phyloP scores from a whole-genome alignment of 2,329 filamentous ascomycete species.

The Xylaria sp. region DNA sequence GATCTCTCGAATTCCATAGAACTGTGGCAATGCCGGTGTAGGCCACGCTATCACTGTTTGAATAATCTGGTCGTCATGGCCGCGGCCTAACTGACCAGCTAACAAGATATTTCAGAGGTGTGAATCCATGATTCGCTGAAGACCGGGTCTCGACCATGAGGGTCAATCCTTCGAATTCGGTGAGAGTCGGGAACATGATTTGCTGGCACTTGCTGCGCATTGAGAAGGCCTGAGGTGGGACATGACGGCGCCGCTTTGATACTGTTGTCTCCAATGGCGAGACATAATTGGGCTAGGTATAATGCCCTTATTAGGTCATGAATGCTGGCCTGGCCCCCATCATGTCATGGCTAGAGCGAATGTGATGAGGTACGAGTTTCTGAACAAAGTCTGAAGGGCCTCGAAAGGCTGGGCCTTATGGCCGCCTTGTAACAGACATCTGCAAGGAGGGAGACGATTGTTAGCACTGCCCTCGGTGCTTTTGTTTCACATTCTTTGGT shows the following conservation, averaged over 20 bases:
- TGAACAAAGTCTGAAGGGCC: background rate
- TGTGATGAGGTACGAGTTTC: background rate
- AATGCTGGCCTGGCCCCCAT: background rate
- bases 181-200: constrained; percentile 25
- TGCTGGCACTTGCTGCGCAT: constrained; percentile 18
- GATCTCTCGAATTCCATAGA: background rate
- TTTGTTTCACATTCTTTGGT: background rate
- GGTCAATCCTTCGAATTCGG: constrained; percentile 11
- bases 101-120: background rate
- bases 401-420: constrained; percentile 3
- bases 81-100: constrained; percentile 18
- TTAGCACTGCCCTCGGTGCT: background rate
- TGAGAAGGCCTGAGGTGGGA: constrained; percentile 12
- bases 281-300: background rate
- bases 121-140: constrained; percentile 19
- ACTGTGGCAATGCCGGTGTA: background rate
- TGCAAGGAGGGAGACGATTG: background rate
- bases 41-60: background rate
- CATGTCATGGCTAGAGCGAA: background rate
- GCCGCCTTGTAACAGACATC: background rate
- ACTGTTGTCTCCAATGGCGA: background rate
- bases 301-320: background rate
- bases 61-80: constrained; percentile 5
- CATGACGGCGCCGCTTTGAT: constrained; percentile 14
- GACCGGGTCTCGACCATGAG: constrained; percentile 1